A percentile compares a stretch with the other conserved stretches of the same genome.
phyloP scores from a whole-genome alignment of 1,139 yeast genomes.

The Tardiomyces blankii region DNA sequence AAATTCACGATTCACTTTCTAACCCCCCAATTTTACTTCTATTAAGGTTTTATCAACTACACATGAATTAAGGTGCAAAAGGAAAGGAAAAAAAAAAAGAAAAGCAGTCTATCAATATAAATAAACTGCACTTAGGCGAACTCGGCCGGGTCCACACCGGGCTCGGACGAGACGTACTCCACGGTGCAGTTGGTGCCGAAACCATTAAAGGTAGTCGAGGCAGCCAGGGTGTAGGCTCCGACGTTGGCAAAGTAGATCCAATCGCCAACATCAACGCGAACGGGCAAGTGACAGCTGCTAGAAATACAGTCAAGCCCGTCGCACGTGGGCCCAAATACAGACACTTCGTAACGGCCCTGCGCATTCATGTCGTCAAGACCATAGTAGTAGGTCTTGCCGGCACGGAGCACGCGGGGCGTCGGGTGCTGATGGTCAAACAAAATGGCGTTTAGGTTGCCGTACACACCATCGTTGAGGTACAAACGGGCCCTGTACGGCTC shows the following conservation, averaged over 20 bases:
- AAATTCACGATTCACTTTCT: too few species aligned
- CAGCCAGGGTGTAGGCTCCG: slow-evolving; percentile 94
- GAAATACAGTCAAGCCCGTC: slow-evolving; percentile 89
- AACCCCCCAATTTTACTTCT: too few species aligned
- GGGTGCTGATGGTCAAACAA: slow-evolving; percentile 88
- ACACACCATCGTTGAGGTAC: slow-evolving; percentile 90
- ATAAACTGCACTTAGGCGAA: not conserved
- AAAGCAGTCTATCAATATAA: not conserved
- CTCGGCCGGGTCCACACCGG: not conserved
- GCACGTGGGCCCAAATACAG: slow-evolving; percentile 98
- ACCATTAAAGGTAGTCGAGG: slow-evolving; percentile 81
- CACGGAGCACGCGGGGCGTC: slow-evolving; percentile 46
- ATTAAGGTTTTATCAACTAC: too few species aligned
- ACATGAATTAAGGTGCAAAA: too few species aligned
- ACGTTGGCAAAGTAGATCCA: slow-evolving; percentile 79
- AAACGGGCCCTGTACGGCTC: slow-evolving; percentile 33
- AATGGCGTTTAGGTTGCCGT: slow-evolving; percentile 91
- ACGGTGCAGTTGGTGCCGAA: slow-evolving; percentile 54
- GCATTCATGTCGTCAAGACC: slow-evolving; percentile 10
- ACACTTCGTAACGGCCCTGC: slow-evolving; percentile 26
- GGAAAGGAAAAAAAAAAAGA: too few species aligned
- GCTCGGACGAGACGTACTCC: slow-evolving; percentile 44
- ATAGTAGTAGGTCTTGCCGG: slow-evolving; percentile 27
- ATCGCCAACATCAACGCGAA: slow-evolving; percentile 69
- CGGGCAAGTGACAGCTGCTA: slow-evolving; percentile 39